These are phyloP conservation scores for Diaporthe sp. DNA, from an alignment of 2,329 filamentous ascomycete genomes.

Conservation along the genomic window DNA sequence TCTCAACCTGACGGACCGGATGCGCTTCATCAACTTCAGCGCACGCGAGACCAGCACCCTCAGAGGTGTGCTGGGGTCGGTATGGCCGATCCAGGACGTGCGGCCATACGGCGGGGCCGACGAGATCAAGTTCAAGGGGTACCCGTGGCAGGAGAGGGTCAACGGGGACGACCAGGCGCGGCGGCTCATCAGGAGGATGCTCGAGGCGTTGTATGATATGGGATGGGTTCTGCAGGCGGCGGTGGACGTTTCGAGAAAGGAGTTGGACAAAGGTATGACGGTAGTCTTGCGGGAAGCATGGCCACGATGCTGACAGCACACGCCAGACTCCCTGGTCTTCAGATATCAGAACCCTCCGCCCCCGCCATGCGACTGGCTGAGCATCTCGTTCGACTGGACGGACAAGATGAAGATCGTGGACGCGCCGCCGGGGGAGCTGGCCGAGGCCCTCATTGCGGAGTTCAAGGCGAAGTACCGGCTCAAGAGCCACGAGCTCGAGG, in stretches of 20 bases:
- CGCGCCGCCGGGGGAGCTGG: slow-evolving; percentile 37
- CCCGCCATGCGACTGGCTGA: slow-evolving; percentile 48
- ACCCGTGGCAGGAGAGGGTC: slow-evolving; percentile 46
- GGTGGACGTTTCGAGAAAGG: slow-evolving; percentile 48
- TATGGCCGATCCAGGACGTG: slow-evolving; percentile 45
- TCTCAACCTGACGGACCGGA: slow-evolving; percentile 43
- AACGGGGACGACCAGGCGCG: slow-evolving; percentile 44
- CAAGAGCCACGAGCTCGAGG: slow-evolving; percentile 31
- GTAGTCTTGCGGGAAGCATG: not conserved
- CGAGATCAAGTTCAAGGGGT: slow-evolving; percentile 49
- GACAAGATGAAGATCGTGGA: slow-evolving; percentile 48
- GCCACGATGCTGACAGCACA: not conserved
- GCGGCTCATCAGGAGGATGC: slow-evolving; percentile 44
- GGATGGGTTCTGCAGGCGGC: slow-evolving; percentile 51
- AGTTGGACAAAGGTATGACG: slow-evolving; percentile 41
- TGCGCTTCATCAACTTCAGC: slow-evolving; percentile 50
- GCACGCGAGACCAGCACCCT: slow-evolving; percentile 41
- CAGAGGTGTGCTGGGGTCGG: slow-evolving; percentile 39
- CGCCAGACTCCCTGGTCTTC: slow-evolving; percentile 49
- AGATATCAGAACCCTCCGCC: slow-evolving; percentile 47
- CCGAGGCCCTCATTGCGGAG: slow-evolving; percentile 35
- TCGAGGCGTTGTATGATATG: slow-evolving; percentile 45
- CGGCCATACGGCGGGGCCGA: slow-evolving; percentile 45
- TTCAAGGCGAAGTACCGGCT: slow-evolving; percentile 27
- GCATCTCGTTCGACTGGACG: slow-evolving; percentile 46